Evolutionary conservation across 768 basidiomycete species (phyloP).

Genomic region (Fomitopsis pulvina): DNA sequence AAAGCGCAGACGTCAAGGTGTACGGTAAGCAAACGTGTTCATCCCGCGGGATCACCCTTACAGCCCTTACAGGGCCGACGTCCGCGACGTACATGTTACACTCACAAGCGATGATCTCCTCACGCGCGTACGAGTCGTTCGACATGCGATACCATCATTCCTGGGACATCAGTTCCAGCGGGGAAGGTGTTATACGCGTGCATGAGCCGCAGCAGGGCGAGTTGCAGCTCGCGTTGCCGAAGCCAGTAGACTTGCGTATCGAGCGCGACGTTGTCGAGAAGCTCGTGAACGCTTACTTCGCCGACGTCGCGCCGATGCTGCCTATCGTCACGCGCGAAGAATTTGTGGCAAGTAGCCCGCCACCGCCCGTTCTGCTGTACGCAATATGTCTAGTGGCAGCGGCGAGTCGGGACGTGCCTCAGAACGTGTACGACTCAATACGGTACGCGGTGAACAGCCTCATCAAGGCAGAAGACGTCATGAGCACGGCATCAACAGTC

Average conservation of each 20-base stretch:
- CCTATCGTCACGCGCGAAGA: slow-evolving; percentile 87
- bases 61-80: slow-evolving; percentile 62
- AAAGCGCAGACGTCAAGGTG: slow-evolving; percentile 53
- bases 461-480: slow-evolving; percentile 85
- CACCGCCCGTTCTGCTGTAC: slow-evolving; percentile 81
- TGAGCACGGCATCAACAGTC: slow-evolving; percentile 78
- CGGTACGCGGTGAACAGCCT: slow-evolving; percentile 81
- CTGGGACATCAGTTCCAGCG: slow-evolving; percentile 77
- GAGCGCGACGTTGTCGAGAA: slow-evolving; percentile 74
- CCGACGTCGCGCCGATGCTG: slow-evolving; percentile 80
- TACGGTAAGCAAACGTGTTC: slow-evolving; percentile 29
- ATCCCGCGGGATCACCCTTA: slow-evolving; percentile 4
- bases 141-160: slow-evolving; percentile 85
- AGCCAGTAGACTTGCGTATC: slow-evolving; percentile 63
- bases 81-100: slow-evolving; percentile 83
- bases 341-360: slow-evolving; percentile 69
- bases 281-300: slow-evolving; percentile 89
- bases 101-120: slow-evolving; percentile 80
- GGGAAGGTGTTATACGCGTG: slow-evolving; percentile 85
- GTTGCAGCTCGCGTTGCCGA: slow-evolving; percentile 45
- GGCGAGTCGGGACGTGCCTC: slow-evolving; percentile 76
- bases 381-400: slow-evolving; percentile 92
- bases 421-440: slow-evolving; percentile 84
- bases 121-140: slow-evolving; percentile 80
- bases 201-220: slow-evolving; percentile 58